Evolutionary conservation across 257 asterid genomes (phyloP), one percentile per base, ranked within the genome.

Genomic region (Solanum megistacrolobum): DNA sequence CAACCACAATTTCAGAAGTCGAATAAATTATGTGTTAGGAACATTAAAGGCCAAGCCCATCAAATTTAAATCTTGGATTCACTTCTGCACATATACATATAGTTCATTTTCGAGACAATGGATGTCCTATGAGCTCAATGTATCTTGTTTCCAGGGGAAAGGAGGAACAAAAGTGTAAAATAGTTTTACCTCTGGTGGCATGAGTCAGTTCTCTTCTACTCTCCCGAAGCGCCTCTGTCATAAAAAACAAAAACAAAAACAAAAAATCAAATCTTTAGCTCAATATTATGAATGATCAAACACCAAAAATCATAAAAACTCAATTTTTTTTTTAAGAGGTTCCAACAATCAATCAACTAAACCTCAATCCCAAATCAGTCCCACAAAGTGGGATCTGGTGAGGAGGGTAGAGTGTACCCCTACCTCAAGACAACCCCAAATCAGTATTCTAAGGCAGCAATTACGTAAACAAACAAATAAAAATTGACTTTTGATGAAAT

Each of bases 161-260:
- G 34, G 23, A 4, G 35, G 46, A 46, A 25, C 27, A 9, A 75
- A 46, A 43, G 66, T 84, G 3, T 48, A 76, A 55, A 39, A 84
- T 9, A 9, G 4, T 66, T 84, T 68, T 83, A 96, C 98, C 98
- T 94, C 98, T 92, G 66, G 98, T 94, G 43, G 98, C 96, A 91
- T 92, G 92, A 48, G 95, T 58, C 94, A 96, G 93, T 89, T 96
- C 98, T 87, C 98, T 89, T 90, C 93, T 96, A 89, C 98, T 96
- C 91, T 91, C 93, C 79, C 98, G 89, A 73, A 96, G 94, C 75
- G 94, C 95, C 94, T 96, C 98, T 96, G 98, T 12, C 38, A 58
- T 48, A 41, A 21, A 21, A 60, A 41, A 41, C 4, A 38, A 21
- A 60, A 41, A 41, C 4, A 38, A 21, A 2, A 66, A 9, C 21